Evolutionary conservation across 768 basidiomycete genomes (phyloP), one percentile per base, ranked within the genome.

Genomic region (Plicaturopsis crispa): DNA sequence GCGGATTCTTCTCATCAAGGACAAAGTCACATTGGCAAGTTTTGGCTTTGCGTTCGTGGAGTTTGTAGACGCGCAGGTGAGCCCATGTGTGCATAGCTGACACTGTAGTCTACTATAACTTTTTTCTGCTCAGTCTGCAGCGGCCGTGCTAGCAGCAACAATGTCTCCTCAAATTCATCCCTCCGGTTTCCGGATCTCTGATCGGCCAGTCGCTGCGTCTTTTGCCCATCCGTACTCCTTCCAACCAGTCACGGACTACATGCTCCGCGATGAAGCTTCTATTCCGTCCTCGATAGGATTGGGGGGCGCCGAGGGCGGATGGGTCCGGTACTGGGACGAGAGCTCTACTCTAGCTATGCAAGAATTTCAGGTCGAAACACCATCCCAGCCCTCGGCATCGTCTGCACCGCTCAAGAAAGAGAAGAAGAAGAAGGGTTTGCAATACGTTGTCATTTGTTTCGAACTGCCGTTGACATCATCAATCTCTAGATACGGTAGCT

Each of bases 1-100:
- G 48, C 71, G 92, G 35, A 84, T 98, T 41, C 69, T 93, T 23
- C 70, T 94, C 38, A 82, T 94, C 59, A 87, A 89, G 57, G 92
- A 98, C 62, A 83, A 84, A 52, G 73, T 78, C 12, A 88, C 87
- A 1, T 72, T 84, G 67, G 81, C 83, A 4, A 89, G 89, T 57
- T 92, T 87, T 70, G 89, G 96, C 8, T 94, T 93, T 55, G 80
- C 86, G 0, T 98, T 99, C 53, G 86, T 96, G 7, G 92, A 97
- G 51, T 89, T 97, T 48, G 67, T 84, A 13, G 87, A 93, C 46
- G 58, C 80, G 5, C 78, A 84, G 69, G 94, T 93, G 61, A 45
- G 66, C 51, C 16, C 2, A 31, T 32, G 19, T 36, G 35, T 23
- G 33, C 6, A 16, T 32, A 21, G 22, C 23, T 6, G 17, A 21